Base-by-base conservation (phyloP, 768 basidiomycete genomes). In the Auricularia auricula-judae region DNA sequence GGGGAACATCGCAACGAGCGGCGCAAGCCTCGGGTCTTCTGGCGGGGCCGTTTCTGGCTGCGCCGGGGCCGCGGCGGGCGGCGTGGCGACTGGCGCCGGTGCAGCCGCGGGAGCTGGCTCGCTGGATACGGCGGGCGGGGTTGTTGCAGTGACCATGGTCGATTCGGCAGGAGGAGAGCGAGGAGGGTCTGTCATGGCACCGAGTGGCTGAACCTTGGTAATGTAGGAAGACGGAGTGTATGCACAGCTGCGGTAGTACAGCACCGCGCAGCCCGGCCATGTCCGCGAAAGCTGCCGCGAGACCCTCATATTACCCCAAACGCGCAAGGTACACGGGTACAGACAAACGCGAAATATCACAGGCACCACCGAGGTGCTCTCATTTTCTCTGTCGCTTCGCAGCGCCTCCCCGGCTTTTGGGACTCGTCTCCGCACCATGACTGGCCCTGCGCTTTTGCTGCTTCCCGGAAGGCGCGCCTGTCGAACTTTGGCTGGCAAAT, bases 1-100 rank as follows among this genome's bases (percentile, higher is more conserved):
- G 4, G 90, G 90, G 72, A 92, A 92, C 80, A 91, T 86, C 7
- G 79, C 81, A 58, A 80, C 82, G 59, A 91, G 76, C 0, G 76
- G 75, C 10, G 80, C 76, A 54, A 88, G 73, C n/a, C 78, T 76
- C 1, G 84, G 81, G 74, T 87, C 73, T n/a, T 58, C 33, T 10
- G 67, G 63, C 42, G 39, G 33, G 23, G 67, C 67, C 11, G 56
- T 34, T 14, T 56, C 29, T 29, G 29, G 3, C 54, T 56, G n/a
- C 62, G 74, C 72, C 51, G 66, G 62, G 54, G 63, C 61, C 61
- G 63, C 65, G 12, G 29, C 56, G 5, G 34, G 7, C 10, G 56
- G 7, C 23, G 12, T 23, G 56, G 56, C 3, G 1, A 23, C 29
- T 14, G 56, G 56, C 21, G 56, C 14, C 56, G 56, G 11, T 33